Percentiles rank a stretch among this genome's conserved stretches.
phyloP scores from a whole-genome alignment of 768 basidiomycete genomes.

The Trametes maxima region DNA sequence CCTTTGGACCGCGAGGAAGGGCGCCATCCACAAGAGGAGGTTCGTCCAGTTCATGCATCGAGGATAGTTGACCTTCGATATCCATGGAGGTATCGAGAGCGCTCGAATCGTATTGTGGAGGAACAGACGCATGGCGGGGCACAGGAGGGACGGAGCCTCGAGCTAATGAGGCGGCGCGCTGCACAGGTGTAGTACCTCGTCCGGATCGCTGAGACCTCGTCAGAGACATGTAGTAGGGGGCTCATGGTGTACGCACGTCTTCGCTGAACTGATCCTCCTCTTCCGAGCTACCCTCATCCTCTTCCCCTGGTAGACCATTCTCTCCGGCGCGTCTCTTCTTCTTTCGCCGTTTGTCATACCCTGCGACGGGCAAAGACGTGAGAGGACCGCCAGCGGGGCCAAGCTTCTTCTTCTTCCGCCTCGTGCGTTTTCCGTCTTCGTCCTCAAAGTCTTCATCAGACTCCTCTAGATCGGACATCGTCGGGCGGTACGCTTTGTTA shows the following conservation, averaged over 20 bases:
- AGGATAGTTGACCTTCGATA: constrained; percentile 55
- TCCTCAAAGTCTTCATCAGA: constrained; percentile 60
- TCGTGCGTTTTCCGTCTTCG: constrained; percentile 51
- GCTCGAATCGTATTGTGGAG: constrained; percentile 39
- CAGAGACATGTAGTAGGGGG: constrained; percentile 5
- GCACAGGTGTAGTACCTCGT: constrained; percentile 28
- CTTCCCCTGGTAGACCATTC: constrained; percentile 44
- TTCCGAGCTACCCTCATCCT: constrained; percentile 48
- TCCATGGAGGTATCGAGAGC: constrained; percentile 36
- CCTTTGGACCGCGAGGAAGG: constrained; percentile 29
- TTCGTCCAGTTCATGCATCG: constrained; percentile 70
- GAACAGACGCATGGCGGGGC: constrained; percentile 39
- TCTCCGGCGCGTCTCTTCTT: constrained; percentile 43
- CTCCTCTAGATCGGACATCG: constrained; percentile 62
- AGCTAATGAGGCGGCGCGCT: constrained; percentile 22
- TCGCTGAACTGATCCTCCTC: constrained; percentile 45
- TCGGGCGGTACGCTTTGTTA: constrained; percentile 81
- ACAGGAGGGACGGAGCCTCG: constrained; percentile 38
- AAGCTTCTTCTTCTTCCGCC: constrained; percentile 51
- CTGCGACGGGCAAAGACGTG: constrained; percentile 67
- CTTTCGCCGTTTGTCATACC: constrained; percentile 66
- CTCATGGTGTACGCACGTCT: constrained; percentile 38
- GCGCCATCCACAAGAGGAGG: constrained; percentile 35
- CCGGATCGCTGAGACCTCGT: constrained; percentile 22
- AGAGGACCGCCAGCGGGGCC: constrained; percentile 50